phyloP scores from a whole-genome alignment of 129 eudicot species.

The Glebionis coronaria region DNA sequence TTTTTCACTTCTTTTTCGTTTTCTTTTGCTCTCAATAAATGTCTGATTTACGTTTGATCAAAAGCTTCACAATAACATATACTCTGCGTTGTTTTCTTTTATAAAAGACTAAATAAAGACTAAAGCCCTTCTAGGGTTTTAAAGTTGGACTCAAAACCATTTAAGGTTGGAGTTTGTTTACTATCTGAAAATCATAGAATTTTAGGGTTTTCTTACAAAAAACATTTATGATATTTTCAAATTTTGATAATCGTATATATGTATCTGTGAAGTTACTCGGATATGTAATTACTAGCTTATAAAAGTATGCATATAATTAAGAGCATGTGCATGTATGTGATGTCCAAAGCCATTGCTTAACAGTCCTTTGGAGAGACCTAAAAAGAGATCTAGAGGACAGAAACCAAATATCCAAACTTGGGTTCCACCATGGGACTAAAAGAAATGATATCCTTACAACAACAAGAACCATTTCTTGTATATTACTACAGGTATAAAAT shows the following conservation, averaged over 20 bases:
- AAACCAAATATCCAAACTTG: neutral
- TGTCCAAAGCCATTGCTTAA: neutral
- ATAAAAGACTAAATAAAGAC: neutral
- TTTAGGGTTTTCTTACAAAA: too few relatives aligned
- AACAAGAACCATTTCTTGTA: slow-evolving; percentile 42
- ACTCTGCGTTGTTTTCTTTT: neutral
- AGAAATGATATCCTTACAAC: slow-evolving; percentile 38
- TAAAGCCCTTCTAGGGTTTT: neutral
- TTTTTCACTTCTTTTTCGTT: neutral
- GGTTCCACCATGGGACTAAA: neutral
- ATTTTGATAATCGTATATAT: too few relatives aligned
- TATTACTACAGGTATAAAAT: slow-evolving; percentile 41
- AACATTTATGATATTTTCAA: too few relatives aligned
- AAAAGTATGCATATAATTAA: too few relatives aligned
- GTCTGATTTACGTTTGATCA: slow-evolving; percentile 6
- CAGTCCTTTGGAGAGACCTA: neutral
- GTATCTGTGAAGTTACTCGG: too few relatives aligned
- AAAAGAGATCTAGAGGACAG: neutral
- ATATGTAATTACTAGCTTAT: too few relatives aligned
- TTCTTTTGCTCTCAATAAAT: neutral
- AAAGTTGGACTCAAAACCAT: too few relatives aligned
- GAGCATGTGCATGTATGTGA: neutral
- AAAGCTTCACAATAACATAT: neutral
- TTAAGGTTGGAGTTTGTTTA: too few relatives aligned
- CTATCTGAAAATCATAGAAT: too few relatives aligned